Percentiles rank a stretch among this genome's conserved stretches.
Conservation (phyloP, 371 early-diverging fungal species). For the Dichotomocladium elegans region DNA sequence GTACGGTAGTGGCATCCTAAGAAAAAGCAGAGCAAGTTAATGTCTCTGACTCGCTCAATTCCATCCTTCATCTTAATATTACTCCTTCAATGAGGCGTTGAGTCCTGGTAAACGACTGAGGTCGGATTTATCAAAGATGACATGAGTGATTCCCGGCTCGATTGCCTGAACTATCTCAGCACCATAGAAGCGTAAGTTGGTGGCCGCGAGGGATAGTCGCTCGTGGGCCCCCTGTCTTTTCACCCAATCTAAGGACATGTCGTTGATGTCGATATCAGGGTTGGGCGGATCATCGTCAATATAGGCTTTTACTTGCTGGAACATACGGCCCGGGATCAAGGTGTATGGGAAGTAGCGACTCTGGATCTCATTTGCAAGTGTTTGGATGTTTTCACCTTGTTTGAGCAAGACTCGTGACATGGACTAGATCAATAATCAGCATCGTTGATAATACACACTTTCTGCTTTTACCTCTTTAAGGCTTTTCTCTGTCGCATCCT, state of each 20-base stretch:
- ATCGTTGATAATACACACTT: background rate
- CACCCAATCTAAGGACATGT: constrained; percentile 15
- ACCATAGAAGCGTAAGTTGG: constrained; percentile 19
- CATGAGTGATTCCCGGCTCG: constrained; percentile 27
- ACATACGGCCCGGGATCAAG: constrained; percentile 25
- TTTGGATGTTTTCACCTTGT: background rate
- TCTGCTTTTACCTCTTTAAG: constrained; percentile 47
- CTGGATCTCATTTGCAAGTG: constrained; percentile 15
- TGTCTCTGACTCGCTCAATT: background rate
- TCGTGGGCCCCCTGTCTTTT: constrained; percentile 15
- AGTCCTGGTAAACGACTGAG: constrained; percentile 11
- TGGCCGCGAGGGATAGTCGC: constrained; percentile 8
- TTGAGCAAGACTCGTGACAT: constrained; percentile 2
- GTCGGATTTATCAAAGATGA: constrained; percentile 20
- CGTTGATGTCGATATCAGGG: background rate
- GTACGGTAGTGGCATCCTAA: constrained; percentile 7
- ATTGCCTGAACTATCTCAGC: constrained; percentile 7
- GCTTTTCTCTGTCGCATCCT: constrained; percentile 43
- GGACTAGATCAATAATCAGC: constrained; percentile 7
- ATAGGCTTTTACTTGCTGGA: constrained; percentile 21
- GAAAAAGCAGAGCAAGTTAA: background rate
- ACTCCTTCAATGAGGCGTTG: constrained; percentile 16
- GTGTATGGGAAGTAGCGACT: constrained; percentile 24
- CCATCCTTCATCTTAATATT: background rate
- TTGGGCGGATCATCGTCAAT: constrained; percentile 11